Percentiles rank a stretch among this genome's conserved stretches.
These are phyloP conservation scores for Solanum hybrid DNA, from an alignment of 305 asterid genomes.

Conservation along the genomic window DNA sequence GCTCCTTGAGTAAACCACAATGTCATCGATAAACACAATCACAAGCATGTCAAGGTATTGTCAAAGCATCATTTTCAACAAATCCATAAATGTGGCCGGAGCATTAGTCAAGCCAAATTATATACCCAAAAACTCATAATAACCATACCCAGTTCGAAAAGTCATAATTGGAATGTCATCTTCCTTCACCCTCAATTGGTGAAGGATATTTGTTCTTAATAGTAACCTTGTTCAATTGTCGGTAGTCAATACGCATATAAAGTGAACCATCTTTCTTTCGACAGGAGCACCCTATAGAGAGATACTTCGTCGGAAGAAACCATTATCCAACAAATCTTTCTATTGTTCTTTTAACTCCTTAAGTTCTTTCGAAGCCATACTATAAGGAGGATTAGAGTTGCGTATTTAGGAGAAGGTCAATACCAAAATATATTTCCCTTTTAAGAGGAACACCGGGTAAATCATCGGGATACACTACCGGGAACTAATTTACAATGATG, in stretches of 20 bases:
- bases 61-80: neutral
- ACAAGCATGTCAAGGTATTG: neutral
- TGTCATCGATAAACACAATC: neutral
- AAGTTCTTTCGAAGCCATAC: neutral
- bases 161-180: neutral
- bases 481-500: neutral
- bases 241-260: neutral
- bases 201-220: neutral
- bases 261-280: neutral
- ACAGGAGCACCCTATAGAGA: neutral
- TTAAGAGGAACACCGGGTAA: neutral
- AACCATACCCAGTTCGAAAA: neutral
- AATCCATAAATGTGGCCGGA: neutral
- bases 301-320: neutral
- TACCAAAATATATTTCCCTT: neutral
- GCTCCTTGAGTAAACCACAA: neutral
- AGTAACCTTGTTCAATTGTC: neutral
- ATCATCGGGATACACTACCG: neutral
- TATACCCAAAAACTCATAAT: neutral
- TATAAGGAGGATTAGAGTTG: neutral
- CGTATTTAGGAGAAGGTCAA: neutral
- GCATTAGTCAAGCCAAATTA: neutral
- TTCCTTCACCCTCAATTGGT: neutral
- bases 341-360: neutral
- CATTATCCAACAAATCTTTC: neutral